Evolutionary conservation across 2,329 filamentous ascomycete genomes (phyloP).

Genomic region (Botrytis tulipae): DNA sequence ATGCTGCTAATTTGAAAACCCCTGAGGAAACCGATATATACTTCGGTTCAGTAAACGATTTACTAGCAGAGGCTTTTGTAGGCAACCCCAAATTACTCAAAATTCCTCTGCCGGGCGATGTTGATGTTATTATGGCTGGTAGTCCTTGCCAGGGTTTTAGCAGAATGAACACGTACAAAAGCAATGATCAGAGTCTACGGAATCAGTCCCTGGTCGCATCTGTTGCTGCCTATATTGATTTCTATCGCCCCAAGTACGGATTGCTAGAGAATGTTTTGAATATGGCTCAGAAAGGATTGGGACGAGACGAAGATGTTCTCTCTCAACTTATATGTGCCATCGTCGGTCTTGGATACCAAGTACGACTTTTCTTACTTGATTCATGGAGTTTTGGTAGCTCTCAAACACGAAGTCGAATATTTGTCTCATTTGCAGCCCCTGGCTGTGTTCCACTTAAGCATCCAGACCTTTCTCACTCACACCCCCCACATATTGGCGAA

Average conservation of each 20-base stretch:
- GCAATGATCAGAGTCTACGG: constrained; percentile 54
- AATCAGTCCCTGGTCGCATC: constrained; percentile 78
- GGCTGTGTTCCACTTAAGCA: constrained; percentile 54
- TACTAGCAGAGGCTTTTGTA: constrained; percentile 55
- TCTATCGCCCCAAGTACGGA: constrained; percentile 72
- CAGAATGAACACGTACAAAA: constrained; percentile 55
- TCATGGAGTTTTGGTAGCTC: constrained; percentile 66
- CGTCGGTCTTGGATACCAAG: constrained; percentile 75
- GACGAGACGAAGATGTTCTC: constrained; percentile 61
- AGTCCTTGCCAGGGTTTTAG: constrained; percentile 80
- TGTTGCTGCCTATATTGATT: constrained; percentile 70
- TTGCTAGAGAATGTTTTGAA: constrained; percentile 73
- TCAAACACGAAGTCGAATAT: constrained; percentile 65
- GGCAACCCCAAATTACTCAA: constrained; percentile 45
- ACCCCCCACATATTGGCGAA: constrained; percentile 44
- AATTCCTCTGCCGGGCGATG: constrained; percentile 59
- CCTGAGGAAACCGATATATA: constrained; percentile 52
- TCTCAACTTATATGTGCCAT: constrained; percentile 71
- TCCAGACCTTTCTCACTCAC: constrained; percentile 62
- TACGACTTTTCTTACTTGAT: constrained; percentile 65
- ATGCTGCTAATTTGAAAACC: constrained; percentile 61
- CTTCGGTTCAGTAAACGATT: constrained; percentile 70
- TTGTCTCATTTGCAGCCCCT: constrained; percentile 70
- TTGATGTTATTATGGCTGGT: constrained; percentile 69
- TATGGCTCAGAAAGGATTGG: constrained; percentile 52